These are phyloP conservation scores for Trichoderma afroharzianum DNA, from an alignment of 2,329 filamentous ascomycete genomes.

Conservation along the genomic window DNA sequence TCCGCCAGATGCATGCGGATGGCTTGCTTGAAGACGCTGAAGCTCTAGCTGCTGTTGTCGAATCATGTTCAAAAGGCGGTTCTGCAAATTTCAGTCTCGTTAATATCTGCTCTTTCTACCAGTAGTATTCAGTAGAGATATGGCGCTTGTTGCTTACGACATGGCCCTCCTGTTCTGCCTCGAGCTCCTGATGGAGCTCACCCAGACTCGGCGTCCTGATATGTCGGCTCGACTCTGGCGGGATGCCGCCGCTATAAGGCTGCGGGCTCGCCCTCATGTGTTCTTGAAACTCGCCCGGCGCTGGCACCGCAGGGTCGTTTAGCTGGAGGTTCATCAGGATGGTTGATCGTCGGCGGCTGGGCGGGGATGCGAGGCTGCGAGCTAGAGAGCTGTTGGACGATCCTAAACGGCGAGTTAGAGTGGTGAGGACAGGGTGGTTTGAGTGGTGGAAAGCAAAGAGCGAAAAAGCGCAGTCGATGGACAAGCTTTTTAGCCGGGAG, in stretches of 20 bases:
- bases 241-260: slow-evolving; percentile 44
- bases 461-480: background rate
- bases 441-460: background rate
- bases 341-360: slow-evolving; percentile 61
- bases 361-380: slow-evolving; percentile 43
- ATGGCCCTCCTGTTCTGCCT: slow-evolving; percentile 75
- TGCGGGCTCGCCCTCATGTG: slow-evolving; percentile 40
- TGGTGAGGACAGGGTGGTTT: background rate
- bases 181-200: slow-evolving; percentile 74
- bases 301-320: slow-evolving; percentile 65
- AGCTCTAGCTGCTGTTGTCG: slow-evolving; percentile 71
- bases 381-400: slow-evolving; percentile 52
- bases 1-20: slow-evolving; percentile 38
- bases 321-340: slow-evolving; percentile 71
- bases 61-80: slow-evolving; percentile 74
- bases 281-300: slow-evolving; percentile 61
- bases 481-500: slow-evolving; percentile 9
- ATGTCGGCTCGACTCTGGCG: slow-evolving; percentile 57
- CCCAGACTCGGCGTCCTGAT: slow-evolving; percentile 64
- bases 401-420: slow-evolving; percentile 29
- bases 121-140: too few species aligned
- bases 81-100: slow-evolving; percentile 41
- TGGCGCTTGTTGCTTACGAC: slow-evolving; percentile 48
- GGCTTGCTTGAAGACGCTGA: slow-evolving; percentile 52
- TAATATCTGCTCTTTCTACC: background rate